phyloP scores from a whole-genome alignment of 1,284 basidiomycete species.

The Irpex lacteus region DNA sequence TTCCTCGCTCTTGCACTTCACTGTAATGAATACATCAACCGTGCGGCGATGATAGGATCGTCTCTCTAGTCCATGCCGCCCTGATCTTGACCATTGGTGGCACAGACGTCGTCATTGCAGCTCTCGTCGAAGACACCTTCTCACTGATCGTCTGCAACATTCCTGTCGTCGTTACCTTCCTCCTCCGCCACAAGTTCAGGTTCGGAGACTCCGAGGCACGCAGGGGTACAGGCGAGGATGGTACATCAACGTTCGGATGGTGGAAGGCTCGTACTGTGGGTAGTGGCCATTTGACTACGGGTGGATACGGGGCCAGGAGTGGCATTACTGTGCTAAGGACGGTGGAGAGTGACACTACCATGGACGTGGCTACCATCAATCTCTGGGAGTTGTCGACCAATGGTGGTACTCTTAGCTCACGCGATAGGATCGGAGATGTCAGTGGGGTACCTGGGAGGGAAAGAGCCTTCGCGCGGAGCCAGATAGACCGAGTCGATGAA shows the following conservation, averaged over 20 bases:
- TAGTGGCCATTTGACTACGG: background rate
- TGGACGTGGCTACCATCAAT: slow-evolving; percentile 11
- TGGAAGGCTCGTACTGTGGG: slow-evolving; percentile 5
- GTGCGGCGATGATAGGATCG: slow-evolving; percentile 20
- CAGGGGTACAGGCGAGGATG: background rate
- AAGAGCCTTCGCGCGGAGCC: background rate
- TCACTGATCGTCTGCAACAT: slow-evolving; percentile 40
- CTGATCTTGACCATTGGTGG: slow-evolving; percentile 33
- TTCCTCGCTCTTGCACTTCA: background rate
- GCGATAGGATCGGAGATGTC: background rate
- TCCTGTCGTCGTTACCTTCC: slow-evolving; percentile 35
- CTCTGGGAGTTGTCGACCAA: slow-evolving; percentile 9
- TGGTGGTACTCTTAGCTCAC: background rate
- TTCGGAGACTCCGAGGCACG: background rate
- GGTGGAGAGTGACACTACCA: slow-evolving; percentile 4
- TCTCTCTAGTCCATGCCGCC: slow-evolving; percentile 39
- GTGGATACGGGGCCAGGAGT: background rate
- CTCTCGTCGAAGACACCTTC: slow-evolving; percentile 38
- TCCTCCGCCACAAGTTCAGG: slow-evolving; percentile 20
- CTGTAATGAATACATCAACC: background rate
- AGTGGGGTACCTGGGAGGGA: background rate
- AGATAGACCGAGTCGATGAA: background rate
- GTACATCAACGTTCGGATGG: slow-evolving; percentile 8
- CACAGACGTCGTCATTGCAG: slow-evolving; percentile 34
- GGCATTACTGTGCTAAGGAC: background rate